Conservation (phyloP, 805 yeast species). For the Metschnikowia lachancei region DNA sequence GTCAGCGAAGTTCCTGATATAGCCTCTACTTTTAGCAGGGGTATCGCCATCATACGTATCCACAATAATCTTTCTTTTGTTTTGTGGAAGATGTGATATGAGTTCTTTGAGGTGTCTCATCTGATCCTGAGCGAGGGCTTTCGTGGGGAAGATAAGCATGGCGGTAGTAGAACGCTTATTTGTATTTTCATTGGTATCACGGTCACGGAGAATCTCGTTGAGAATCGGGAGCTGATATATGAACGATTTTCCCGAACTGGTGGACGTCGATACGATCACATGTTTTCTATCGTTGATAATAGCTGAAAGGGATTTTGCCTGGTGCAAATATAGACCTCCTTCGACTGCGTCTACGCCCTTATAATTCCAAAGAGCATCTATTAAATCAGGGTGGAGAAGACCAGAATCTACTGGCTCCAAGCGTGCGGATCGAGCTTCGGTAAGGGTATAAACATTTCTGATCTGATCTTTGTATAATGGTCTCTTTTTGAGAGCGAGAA, state of each 20-base stretch:
- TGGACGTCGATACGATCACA: constrained; percentile 88
- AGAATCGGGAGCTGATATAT: constrained; percentile 88
- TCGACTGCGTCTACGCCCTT: constrained; percentile 43
- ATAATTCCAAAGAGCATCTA: constrained; percentile 47
- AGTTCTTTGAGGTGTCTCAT: constrained; percentile 69
- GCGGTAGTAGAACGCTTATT: constrained; percentile 52
- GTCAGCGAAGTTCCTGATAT: constrained; percentile 61
- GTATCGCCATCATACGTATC: constrained; percentile 97
- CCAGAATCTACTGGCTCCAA: constrained; percentile 43
- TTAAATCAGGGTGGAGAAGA: constrained; percentile 46
- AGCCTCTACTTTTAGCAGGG: constrained; percentile 49
- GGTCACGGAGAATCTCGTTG: constrained; percentile 39
- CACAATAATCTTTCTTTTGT: constrained; percentile 46
- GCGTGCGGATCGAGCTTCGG: constrained; percentile 45
- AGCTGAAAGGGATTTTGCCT: constrained; percentile 69
- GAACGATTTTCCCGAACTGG: constrained; percentile 93
- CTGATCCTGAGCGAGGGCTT: constrained; percentile 97
- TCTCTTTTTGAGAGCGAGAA: constrained; percentile 45
- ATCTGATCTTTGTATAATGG: constrained; percentile 65
- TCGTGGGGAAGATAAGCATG: constrained; percentile 90
- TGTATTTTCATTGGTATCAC: constrained; percentile 32
- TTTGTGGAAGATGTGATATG: constrained; percentile 46
- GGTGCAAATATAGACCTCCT: constrained; percentile 69
- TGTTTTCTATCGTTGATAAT: constrained; percentile 51
- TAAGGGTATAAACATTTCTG: constrained; percentile 46